phyloP scores from a whole-genome alignment of 208 protist species.

The Entamoeba histolytica region DNA sequence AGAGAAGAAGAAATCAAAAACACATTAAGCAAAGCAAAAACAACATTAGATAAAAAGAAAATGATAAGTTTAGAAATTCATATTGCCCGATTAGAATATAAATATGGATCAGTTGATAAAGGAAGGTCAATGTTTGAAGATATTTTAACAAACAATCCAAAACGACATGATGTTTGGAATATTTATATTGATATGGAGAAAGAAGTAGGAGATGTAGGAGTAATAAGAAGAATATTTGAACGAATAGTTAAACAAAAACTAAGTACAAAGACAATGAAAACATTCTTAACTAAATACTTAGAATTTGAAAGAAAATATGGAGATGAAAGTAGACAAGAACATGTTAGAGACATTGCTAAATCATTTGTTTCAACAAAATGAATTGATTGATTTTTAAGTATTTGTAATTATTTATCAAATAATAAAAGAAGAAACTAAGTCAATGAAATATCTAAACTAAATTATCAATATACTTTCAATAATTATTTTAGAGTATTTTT shows the following conservation, averaged over 20 bases:
- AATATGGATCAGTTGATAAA: conserved; percentile 46
- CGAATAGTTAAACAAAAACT: conserved; percentile 37
- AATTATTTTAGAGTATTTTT: no score
- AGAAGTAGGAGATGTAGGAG: conserved; percentile 2
- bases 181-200: conserved; percentile 57
- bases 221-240: conserved; percentile 42
- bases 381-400: not conserved
- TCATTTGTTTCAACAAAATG: conserved; percentile 48
- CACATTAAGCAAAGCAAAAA: conserved; percentile 28
- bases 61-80: conserved; percentile 42
- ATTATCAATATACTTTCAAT: no score
- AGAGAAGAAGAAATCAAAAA: conserved; percentile 13
- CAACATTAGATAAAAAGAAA: conserved; percentile 38
- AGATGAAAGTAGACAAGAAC: conserved; percentile 46
- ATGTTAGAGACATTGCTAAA: conserved; percentile 64
- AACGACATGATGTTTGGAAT: conserved; percentile 51
- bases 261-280: conserved; percentile 57
- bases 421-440: no score
- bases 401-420: no score
- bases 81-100: conserved; percentile 55
- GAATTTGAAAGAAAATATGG: conserved; percentile 72
- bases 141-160: conserved; percentile 52
- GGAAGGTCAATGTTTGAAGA: conserved; percentile 59
- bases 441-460: no score
- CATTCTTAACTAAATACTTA: conserved; percentile 74